Base-by-base conservation (phyloP, 2,329 filamentous ascomycete species). In the Monilinia laxa region DNA sequence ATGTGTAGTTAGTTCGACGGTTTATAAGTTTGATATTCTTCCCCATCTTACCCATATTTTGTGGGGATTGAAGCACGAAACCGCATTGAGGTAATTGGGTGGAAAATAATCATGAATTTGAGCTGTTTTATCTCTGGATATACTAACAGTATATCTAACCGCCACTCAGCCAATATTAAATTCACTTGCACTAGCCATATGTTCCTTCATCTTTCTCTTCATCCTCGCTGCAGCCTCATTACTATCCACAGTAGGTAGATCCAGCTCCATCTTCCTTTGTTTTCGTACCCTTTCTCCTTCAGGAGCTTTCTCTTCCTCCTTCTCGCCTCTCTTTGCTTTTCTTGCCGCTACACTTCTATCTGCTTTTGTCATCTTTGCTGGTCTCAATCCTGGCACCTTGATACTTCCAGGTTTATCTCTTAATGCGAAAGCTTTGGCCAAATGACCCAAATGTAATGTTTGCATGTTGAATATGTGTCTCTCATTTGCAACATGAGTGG, bases 391-490 rank as follows among this genome's bases (percentile, higher is more conserved):
- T 12, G 80, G 79, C 71, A 78, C 82, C 45, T 88, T 88, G 65
- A 99, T 96, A 60, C 91, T 90, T 6, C 90, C 90, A 0, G 95
- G 95, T 42, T 92, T 88, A 77, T 99, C 95, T 70, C 96, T 85
- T 71, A 99, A 80, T 1, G 89, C 95, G 76, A 96, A 99, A 35
- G 90, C 92, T 82, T 99, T 99, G 10, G 94, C 94, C 71, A 95
- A 81, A 81, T 99, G 95, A 3, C 95, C 95, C 10, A 98, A 80
- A 77, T 99, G 95, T 57, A 99, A 80, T 74, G 91, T 87, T 68
- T 92, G 93, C 78, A 97, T 96, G 77, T 98, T 91, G 77, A 99
- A 99, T 76, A 90, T 93, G 63, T 82, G 82, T 63, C 95, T 85
- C 80, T 99, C 95, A 54, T 89, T 88, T 40, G 91, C 89, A 38